Evolutionary conservation across 371 early-diverging fungal genomes (phyloP), one percentile per base, ranked within the genome.

Genomic region (Mortierella sp.): DNA sequence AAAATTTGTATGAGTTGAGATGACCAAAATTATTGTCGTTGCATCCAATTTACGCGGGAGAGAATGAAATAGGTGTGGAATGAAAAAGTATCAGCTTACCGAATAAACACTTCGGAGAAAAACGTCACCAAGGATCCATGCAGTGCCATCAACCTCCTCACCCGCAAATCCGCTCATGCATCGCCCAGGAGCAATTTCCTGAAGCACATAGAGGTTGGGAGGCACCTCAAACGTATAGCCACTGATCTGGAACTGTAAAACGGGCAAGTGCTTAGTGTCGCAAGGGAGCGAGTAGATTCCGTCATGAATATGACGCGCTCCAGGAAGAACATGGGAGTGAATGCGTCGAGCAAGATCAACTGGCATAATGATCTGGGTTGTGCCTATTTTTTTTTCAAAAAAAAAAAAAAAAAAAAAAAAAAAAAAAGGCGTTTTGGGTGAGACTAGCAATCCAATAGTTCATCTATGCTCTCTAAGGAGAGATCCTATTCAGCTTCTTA

Each of bases 51-150:
- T n/a, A n/a, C n/a, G n/a, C n/a, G n/a, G n/a, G n/a, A n/a, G n/a
- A n/a, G n/a, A n/a, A n/a, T n/a, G n/a, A n/a, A n/a, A n/a, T n/a
- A n/a, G n/a, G n/a, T n/a, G n/a, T n/a, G n/a, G n/a, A n/a, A n/a
- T n/a, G 37, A 5, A 3, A 43, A 21, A 48, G 1, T 53, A 15
- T 1, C 4, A 46, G 55, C 81, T 74, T 87, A 93, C 89, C 60
- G 95, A 89, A 82, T 93, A 94, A 66, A 88, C 93, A 23, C 85
- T 84, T 37, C 90, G 86, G 63, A 94, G 72, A 81, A 93, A 93
- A 0, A 92, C 91, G 80, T 94, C 94, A 1, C 94, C 94, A 14
- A 94, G 84, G 55, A 94, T 90, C 94, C 94, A 94, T 5, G 84
- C 75, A 11, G 85, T 70, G 23, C 75, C 76, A 43, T 75, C 79